These are phyloP conservation scores for Bryoerythrophyllum caledonicum DNA, from an alignment of 225 moss, liverwort and hornwort species.

Conservation along the genomic window DNA sequence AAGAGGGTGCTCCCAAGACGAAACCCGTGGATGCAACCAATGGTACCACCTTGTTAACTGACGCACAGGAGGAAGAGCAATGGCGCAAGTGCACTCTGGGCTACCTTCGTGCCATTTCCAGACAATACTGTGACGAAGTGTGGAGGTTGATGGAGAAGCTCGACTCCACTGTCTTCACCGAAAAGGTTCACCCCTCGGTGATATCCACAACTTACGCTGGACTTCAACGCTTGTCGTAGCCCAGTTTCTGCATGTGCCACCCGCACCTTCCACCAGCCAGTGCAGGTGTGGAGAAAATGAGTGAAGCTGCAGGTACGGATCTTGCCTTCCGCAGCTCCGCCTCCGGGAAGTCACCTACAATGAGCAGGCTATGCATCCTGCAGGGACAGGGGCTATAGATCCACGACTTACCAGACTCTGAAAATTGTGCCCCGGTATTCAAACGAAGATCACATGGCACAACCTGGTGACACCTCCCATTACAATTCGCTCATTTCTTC, in stretches of 20 bases:
- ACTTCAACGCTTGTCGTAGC: slow-evolving; percentile 65
- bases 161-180: slow-evolving; percentile 73
- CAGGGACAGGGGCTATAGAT: neutral
- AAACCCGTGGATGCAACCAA: slow-evolving; percentile 24
- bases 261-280: neutral
- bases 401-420: neutral
- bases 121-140: slow-evolving; percentile 88
- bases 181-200: slow-evolving; percentile 63
- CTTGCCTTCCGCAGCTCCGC: neutral
- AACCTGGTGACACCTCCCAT: slow-evolving; percentile 14
- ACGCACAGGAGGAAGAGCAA: slow-evolving; percentile 72
- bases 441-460: slow-evolving; percentile 13
- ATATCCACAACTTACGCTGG: slow-evolving; percentile 67
- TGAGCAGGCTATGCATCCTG: slow-evolving; percentile 10
- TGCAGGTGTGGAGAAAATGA: neutral
- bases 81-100: slow-evolving; percentile 89
- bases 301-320: slow-evolving; percentile 12
- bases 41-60: slow-evolving; percentile 24
- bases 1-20: slow-evolving; percentile 47
- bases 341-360: slow-evolving; percentile 6
- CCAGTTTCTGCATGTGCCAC: slow-evolving; percentile 12
- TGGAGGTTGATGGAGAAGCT: slow-evolving; percentile 83
- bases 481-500: slow-evolving; percentile 13
- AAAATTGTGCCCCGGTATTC: neutral
- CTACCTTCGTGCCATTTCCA: slow-evolving; percentile 70